These are phyloP conservation scores for Coemansia biformis DNA, from an alignment of 192 early-diverging fungal genomes.

Conservation along the genomic window DNA sequence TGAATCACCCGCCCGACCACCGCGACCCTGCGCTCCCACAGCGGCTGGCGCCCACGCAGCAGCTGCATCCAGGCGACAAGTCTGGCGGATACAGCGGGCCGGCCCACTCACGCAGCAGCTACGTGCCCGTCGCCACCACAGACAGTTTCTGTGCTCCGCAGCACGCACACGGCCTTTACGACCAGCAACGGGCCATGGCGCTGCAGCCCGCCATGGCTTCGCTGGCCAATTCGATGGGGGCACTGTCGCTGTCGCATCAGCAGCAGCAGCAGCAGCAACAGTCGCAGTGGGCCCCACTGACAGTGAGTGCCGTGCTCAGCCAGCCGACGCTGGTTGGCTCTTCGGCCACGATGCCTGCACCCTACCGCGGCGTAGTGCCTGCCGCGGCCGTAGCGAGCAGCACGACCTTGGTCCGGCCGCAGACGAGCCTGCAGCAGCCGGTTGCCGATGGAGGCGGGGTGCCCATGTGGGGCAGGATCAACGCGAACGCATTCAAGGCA, in stretches of 20 bases:
- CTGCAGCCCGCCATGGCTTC: constrained; percentile 17
- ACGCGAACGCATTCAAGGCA: constrained; percentile 21
- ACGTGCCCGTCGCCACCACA: not conserved
- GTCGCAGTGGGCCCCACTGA: too few species aligned
- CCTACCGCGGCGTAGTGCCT: constrained; percentile 10
- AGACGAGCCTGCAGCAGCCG: not conserved
- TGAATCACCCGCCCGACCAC: not conserved
- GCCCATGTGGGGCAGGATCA: constrained; percentile 8
- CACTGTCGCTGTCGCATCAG: constrained; percentile 17
- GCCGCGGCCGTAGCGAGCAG: constrained; percentile 2
- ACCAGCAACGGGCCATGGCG: constrained; percentile 7
- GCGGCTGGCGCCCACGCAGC: too few species aligned
- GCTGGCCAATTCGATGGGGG: constrained; percentile 34
- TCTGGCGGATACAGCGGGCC: too few species aligned
- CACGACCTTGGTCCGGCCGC: not conserved
- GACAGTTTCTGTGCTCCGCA: not conserved
- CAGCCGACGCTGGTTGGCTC: constrained; percentile 11
- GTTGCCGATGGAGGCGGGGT: not conserved
- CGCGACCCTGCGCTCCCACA: not conserved
- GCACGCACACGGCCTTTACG: not conserved
- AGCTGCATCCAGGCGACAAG: too few species aligned
- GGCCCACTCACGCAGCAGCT: too few species aligned
- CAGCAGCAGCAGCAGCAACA: constrained; percentile 2
- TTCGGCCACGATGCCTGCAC: constrained; percentile 7
- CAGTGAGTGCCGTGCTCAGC: not conserved